Conservation (phyloP, 345 rosid species). For the Gossypium stocksii region DNA sequence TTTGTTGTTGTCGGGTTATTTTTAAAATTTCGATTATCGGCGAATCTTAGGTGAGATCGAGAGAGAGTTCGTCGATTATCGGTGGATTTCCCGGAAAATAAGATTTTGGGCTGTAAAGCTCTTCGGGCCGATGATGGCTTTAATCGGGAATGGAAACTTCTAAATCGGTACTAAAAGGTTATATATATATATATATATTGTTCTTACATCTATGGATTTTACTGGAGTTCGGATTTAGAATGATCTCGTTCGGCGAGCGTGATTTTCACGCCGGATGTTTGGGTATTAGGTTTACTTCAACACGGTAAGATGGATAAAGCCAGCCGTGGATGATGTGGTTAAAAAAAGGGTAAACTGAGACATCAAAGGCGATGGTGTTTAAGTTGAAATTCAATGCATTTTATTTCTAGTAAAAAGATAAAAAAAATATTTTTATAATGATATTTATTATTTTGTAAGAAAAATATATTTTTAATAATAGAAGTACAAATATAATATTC, state of each 20-base stretch:
- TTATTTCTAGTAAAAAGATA: no score
- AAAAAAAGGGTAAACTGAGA: no score
- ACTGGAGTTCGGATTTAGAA: neutral
- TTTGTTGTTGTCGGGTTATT: conserved; percentile 1
- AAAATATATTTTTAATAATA: no score
- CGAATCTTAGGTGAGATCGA: neutral
- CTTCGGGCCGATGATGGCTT: conserved; percentile 2
- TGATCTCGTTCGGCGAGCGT: neutral
- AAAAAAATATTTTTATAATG: no score
- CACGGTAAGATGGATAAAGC: neutral
- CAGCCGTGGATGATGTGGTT: no score
- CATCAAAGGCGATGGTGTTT: no score
- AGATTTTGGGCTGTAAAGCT: neutral
- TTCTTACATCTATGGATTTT: neutral
- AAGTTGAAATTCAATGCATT: no score
- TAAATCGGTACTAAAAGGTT: neutral
- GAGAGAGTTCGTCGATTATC: neutral
- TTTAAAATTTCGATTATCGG: neutral
- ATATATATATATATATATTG: neutral
- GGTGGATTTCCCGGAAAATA: neutral
- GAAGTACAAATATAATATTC: no score
- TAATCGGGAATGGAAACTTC: neutral
- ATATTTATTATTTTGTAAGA: no score
- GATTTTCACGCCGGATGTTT: neutral
- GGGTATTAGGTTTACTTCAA: neutral